These are phyloP conservation scores for Sugiyamaella boreocaroliniensis DNA, from an alignment of 805 yeast genomes.

Conservation along the genomic window DNA sequence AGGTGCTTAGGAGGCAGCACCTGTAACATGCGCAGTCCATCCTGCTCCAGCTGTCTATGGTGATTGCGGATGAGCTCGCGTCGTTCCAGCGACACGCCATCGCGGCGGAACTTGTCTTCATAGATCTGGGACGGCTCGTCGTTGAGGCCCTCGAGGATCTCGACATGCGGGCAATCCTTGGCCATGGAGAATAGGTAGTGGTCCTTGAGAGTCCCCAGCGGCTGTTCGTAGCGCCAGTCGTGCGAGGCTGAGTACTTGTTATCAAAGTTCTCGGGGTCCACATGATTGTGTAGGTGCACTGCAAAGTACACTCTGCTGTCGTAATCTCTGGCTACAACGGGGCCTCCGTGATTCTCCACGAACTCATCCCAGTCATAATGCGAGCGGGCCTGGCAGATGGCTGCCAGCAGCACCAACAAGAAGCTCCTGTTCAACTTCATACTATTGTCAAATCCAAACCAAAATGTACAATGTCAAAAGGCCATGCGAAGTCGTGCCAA, in stretches of 20 bases:
- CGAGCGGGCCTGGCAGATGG: conserved; percentile 1
- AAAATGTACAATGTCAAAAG: too few relatives aligned
- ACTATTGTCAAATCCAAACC: too few relatives aligned
- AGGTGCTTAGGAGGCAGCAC: conserved; percentile 13
- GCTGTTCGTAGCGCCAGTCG: conserved; percentile 56
- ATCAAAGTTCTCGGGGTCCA: conserved; percentile 17
- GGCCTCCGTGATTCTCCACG: not conserved
- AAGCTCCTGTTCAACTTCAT: not conserved
- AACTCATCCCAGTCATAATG: conserved; percentile 9
- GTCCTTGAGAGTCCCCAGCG: conserved; percentile 50
- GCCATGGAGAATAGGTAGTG: conserved; percentile 60
- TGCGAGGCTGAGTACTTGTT: conserved; percentile 3
- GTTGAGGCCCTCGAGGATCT: conserved; percentile 14
- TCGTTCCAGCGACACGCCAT: conserved; percentile 19
- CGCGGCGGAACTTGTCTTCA: conserved; percentile 19
- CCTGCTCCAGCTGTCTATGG: conserved; percentile 27
- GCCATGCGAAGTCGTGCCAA: too few relatives aligned
- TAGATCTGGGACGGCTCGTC: not conserved
- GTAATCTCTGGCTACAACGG: conserved; percentile 35
- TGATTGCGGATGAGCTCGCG: not conserved
- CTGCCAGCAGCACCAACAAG: not conserved
- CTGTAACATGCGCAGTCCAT: conserved; percentile 35
- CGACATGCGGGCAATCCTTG: conserved; percentile 25
- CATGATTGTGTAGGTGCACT: conserved; percentile 43
- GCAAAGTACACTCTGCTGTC: conserved; percentile 51